phyloP scores from a whole-genome alignment of 495 filamentous ascomycete species.

The Aspergillus ellipticus region DNA sequence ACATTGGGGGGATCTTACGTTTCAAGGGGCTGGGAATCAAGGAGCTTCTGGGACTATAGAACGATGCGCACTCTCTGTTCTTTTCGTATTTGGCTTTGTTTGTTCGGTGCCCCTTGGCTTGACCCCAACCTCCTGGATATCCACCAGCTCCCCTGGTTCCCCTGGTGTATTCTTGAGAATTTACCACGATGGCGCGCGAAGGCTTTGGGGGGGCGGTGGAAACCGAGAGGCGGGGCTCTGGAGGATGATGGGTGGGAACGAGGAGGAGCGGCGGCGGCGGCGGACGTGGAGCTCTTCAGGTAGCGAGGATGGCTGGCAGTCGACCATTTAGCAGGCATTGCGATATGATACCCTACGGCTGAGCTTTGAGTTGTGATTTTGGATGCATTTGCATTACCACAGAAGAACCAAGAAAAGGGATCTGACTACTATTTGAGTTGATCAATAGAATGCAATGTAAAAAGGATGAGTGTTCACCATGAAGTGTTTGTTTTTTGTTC shows the following conservation, averaged over 20 bases:
- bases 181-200: neutral
- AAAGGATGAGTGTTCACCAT: neutral
- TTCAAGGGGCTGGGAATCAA: conserved; percentile 12
- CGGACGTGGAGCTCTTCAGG: conserved; percentile 5
- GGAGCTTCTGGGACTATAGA: conserved; percentile 11
- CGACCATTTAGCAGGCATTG: conserved; percentile 48
- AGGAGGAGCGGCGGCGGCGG: neutral
- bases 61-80: conserved; percentile 5
- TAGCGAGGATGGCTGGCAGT: conserved; percentile 37
- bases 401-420: conserved; percentile 15
- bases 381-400: conserved; percentile 22
- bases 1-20: conserved; percentile 17
- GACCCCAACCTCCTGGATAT: conserved; percentile 3
- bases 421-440: conserved; percentile 4
- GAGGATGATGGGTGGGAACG: neutral
- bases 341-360: conserved; percentile 51
- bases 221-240: neutral
- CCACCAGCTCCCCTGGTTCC: neutral
- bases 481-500: no score
- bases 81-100: conserved; percentile 16
- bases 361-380: conserved; percentile 36
- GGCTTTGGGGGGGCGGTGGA: neutral
- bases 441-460: conserved; percentile 13
- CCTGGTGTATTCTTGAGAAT: neutral
- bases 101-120: conserved; percentile 9